Evolutionary conservation across 192 early-diverging fungal species (phyloP).

Genomic region (Gigaspora rosea): DNA sequence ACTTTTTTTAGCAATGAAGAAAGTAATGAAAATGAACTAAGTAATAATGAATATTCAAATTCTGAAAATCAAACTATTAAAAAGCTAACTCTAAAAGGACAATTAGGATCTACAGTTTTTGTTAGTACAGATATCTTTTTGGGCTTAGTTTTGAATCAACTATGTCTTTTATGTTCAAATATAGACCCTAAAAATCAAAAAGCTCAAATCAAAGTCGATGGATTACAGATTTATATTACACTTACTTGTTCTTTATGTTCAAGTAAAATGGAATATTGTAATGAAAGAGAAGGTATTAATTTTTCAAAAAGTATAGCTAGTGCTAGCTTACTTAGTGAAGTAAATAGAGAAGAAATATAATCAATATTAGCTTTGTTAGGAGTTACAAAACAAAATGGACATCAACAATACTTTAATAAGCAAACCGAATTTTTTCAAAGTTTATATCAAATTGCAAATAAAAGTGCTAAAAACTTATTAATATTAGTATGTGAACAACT

Average conservation of each 20-base stretch:
- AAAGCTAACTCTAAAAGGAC: background rate
- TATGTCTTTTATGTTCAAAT: background rate
- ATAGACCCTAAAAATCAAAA: background rate
- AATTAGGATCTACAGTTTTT: background rate
- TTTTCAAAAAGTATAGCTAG: constrained; percentile 1
- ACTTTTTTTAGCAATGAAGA: too few relatives aligned
- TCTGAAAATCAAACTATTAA: background rate
- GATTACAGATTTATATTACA: background rate
- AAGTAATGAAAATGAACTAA: too few relatives aligned
- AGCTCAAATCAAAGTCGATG: background rate
- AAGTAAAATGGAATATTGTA: background rate
- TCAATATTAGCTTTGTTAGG: background rate
- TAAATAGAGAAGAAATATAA: constrained; percentile 3
- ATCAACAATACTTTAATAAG: constrained; percentile 12
- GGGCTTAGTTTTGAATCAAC: background rate
- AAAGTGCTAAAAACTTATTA: too few relatives aligned
- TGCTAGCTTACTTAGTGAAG: background rate
- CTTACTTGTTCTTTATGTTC: background rate
- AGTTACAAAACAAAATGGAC: background rate
- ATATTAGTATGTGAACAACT: too few relatives aligned
- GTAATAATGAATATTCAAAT: too few relatives aligned
- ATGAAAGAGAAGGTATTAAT: background rate
- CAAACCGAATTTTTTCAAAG: background rate
- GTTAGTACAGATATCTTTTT: constrained; percentile 6
- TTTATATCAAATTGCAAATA: too few relatives aligned